Evolutionary conservation across 2,329 filamentous ascomycete species (phyloP).

Genomic region (Epichloe gansuensis): DNA sequence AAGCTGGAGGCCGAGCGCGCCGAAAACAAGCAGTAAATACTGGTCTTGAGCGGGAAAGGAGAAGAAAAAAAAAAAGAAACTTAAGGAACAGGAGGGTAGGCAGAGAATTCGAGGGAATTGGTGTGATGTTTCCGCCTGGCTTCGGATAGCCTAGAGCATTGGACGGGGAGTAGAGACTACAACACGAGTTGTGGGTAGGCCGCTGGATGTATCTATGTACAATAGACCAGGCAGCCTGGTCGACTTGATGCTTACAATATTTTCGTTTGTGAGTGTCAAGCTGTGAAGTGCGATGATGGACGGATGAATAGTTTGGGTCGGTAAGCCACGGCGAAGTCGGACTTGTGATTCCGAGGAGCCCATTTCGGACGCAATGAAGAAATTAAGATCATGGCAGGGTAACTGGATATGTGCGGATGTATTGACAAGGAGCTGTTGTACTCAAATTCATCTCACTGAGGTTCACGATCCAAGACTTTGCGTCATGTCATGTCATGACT

Average conservation of each 20-base stretch:
- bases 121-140: constrained; percentile 2
- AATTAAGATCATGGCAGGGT: too few species aligned
- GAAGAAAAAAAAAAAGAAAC: background rate
- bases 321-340: too few species aligned
- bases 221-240: constrained; percentile 17
- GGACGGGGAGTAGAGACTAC: constrained; percentile 8
- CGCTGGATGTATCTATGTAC: constrained; percentile 14
- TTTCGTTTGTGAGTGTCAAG: background rate
- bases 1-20: constrained; percentile 45
- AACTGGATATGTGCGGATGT: too few species aligned
- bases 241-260: constrained; percentile 6
- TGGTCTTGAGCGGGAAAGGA: background rate
- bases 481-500: too few species aligned
- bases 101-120: background rate
- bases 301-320: background rate
- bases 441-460: too few species aligned
- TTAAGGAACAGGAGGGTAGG: background rate
- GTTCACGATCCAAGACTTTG: too few species aligned
- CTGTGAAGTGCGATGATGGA: background rate
- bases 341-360: too few species aligned
- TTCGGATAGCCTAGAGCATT: constrained; percentile 1
- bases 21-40: constrained; percentile 18
- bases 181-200: constrained; percentile 14
- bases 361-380: too few species aligned
- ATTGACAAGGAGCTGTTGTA: too few species aligned